Evolutionary conservation across 2,329 filamentous ascomycete genomes (phyloP), one percentile per base, ranked within the genome.

Genomic region (Fusarium sp.): DNA sequence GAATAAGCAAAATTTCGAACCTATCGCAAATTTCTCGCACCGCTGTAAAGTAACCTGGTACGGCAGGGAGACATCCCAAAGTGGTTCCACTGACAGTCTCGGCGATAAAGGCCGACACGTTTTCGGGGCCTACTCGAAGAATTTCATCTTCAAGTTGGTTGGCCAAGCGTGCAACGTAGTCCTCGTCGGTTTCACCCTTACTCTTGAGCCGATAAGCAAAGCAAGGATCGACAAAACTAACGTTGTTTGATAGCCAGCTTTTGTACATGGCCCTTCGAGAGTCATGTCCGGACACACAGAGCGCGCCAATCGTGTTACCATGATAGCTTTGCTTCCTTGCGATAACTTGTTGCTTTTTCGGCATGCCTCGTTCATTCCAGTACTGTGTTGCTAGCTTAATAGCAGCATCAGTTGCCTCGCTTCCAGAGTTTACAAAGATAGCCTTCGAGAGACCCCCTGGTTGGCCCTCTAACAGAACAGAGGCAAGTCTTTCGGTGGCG

Each of bases 261-360:
- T 45, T 30, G 37, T 68, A 69, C 21, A 72, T 64, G 3, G 51
- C 45, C 10, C 62, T 50, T 4, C 69, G 54, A 18, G 59, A 62
- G 27, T 63, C 37, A 21, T 72, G 62, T 1, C 66, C 69, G 20
- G 82, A 81, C 3, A 84, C 74, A 8, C 78, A 81, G 55, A 86
- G 77, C 1, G 83, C 77, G 0, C 83, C 84, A 14, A 86, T 76
- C 0, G 84, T 86, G 59, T 84, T 86, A 5, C 85, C 84, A 69
- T 87, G 85, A 60, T 86, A 87, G 7, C 77, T 79, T 65, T 84
- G 82, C 20, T 78, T 75, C 14, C 32, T 74, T 0, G 80, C 76
- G n/a, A 87, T 82, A 64, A 85, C 81, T 40, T 80, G 78, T 6
- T 76, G 69, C 5, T 83, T 75, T 56, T 81, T 55, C 3, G 77